phyloP scores from a whole-genome alignment of 441 rosid genomes.

The Lepidium campestre region DNA sequence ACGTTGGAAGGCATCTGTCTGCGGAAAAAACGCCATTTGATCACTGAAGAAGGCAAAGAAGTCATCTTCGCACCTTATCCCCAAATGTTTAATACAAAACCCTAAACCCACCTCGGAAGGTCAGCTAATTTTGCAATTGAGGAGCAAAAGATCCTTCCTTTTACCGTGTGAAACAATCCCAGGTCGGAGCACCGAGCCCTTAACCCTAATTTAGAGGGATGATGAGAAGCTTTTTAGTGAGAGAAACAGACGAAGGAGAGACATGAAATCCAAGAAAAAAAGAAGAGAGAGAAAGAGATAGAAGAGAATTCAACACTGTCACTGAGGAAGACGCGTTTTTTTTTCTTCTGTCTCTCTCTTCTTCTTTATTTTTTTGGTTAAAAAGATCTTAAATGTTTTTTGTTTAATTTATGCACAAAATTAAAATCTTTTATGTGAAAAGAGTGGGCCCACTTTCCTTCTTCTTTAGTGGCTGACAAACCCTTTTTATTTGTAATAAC shows the following conservation, averaged over 20 bases:
- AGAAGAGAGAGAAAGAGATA: conserved; percentile 10
- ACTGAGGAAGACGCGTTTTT: conserved; percentile 45
- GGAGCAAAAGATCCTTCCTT: conserved; percentile 34
- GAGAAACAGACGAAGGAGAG: conserved; percentile 22
- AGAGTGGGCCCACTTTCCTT: conserved; percentile 18
- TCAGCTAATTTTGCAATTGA: conserved; percentile 24
- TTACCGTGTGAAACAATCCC: conserved; percentile 12
- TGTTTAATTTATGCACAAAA: background rate
- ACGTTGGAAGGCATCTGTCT: conserved; percentile 12
- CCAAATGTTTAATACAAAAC: conserved; percentile 23
- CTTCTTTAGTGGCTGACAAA: conserved; percentile 10
- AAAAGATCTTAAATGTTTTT: background rate
- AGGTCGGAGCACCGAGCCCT: conserved; percentile 23
- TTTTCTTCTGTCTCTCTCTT: conserved; percentile 2
- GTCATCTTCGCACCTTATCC: conserved; percentile 21
- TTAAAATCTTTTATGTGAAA: background rate
- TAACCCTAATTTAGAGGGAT: conserved; percentile 31
- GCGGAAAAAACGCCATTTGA: conserved; percentile 21
- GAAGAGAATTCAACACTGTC: conserved; percentile 27
- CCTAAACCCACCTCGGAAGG: conserved; percentile 24
- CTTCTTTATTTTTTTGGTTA: background rate
- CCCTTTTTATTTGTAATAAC: background rate
- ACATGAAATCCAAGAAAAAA: background rate
- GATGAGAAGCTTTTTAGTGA: conserved; percentile 17
- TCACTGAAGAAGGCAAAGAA: conserved; percentile 19